Evolutionary conservation across 2,329 filamentous ascomycete species (phyloP).

Genomic region (Xylaria hypoxylon): DNA sequence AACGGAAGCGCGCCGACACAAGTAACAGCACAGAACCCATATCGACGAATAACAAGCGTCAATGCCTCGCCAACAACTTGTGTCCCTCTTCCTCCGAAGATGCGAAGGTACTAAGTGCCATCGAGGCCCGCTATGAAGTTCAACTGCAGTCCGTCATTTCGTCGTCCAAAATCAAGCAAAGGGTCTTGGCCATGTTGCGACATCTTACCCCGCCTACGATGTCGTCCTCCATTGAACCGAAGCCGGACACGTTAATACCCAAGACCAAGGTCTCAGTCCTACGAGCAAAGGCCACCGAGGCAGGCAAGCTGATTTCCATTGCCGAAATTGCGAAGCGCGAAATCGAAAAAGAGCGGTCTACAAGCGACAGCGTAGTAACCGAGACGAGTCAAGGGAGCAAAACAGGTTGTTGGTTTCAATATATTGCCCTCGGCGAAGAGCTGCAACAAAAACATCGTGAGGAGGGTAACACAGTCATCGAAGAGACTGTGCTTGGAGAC

Average conservation of each 20-base stretch:
- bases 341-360: slow-evolving; percentile 55
- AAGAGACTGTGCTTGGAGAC: slow-evolving; percentile 57
- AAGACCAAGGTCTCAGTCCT: slow-evolving; percentile 58
- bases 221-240: slow-evolving; percentile 10
- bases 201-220: slow-evolving; percentile 53
- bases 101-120: slow-evolving; percentile 57
- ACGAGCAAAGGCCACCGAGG: slow-evolving; percentile 62
- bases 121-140: slow-evolving; percentile 62
- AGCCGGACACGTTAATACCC: slow-evolving; percentile 2
- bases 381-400: slow-evolving; percentile 1
- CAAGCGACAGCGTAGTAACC: background rate
- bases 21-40: slow-evolving; percentile 23
- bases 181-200: slow-evolving; percentile 58
- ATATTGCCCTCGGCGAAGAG: slow-evolving; percentile 67
- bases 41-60: slow-evolving; percentile 41
- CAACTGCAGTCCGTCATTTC: slow-evolving; percentile 67
- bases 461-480: slow-evolving; percentile 53
- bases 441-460: slow-evolving; percentile 46
- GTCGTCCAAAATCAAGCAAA: slow-evolving; percentile 69
- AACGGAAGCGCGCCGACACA: slow-evolving; percentile 48
- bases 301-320: slow-evolving; percentile 75
- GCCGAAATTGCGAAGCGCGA: slow-evolving; percentile 73
- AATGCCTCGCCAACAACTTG: slow-evolving; percentile 44
- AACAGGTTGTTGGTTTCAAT: slow-evolving; percentile 61
- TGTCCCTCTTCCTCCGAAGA: slow-evolving; percentile 51